Evolutionary conservation across 768 basidiomycete species (phyloP).

Genomic region (Calocera viscosa): DNA sequence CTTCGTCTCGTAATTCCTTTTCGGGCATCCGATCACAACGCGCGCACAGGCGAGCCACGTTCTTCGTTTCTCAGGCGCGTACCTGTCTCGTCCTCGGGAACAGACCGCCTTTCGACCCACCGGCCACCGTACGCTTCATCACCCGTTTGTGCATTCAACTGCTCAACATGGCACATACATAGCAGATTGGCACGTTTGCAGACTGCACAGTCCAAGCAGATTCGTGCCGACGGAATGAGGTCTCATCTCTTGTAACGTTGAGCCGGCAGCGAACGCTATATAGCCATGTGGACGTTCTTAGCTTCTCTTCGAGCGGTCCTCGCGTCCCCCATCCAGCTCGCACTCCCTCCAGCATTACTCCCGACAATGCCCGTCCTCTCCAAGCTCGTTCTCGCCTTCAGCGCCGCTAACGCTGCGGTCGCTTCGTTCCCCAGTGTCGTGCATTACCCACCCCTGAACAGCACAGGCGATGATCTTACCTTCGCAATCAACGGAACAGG

Average conservation of each 20-base stretch:
- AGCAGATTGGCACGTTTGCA: not conserved
- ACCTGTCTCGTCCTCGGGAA: not conserved
- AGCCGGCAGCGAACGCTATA: not conserved
- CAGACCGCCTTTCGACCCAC: not conserved
- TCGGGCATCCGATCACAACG: not conserved
- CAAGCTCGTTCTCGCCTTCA: not conserved
- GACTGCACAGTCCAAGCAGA: not conserved
- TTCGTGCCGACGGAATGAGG: not conserved
- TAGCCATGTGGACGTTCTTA: not conserved
- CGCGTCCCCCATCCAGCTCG: not conserved
- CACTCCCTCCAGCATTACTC: not conserved
- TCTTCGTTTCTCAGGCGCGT: not conserved
- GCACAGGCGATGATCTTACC: not conserved
- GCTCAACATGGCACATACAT: not conserved
- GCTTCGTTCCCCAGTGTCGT: not conserved
- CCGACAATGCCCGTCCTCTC: not conserved
- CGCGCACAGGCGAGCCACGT: not conserved
- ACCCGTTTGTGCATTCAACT: not conserved
- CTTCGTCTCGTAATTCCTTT: not conserved
- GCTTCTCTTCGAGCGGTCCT: slow-evolving; percentile 5
- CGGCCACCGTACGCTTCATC: not conserved
- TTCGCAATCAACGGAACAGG: slow-evolving; percentile 18
- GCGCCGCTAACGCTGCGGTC: not conserved
- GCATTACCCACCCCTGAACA: slow-evolving; percentile 2
- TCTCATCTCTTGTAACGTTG: not conserved